Conservation (phyloP, 1,139 yeast species). For the Lodderomyces parapsilosis region DNA sequence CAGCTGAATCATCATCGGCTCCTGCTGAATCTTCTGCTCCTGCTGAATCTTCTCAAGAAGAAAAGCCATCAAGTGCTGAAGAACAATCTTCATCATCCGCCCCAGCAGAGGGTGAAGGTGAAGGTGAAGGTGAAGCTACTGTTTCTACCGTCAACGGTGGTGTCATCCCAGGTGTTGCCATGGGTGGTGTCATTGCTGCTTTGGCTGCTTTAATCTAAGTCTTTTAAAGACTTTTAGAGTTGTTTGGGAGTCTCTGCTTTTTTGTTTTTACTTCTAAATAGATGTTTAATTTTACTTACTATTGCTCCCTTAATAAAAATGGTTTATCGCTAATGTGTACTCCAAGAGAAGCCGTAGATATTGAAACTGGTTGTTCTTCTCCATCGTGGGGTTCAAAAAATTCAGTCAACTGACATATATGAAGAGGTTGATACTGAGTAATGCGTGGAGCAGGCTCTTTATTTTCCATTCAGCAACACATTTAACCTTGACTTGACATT, state of each 20-base stretch:
- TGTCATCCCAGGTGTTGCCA: constrained; percentile 11
- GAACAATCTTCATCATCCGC: constrained; percentile 7
- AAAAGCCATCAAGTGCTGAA: neutral
- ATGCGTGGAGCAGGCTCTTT: no score
- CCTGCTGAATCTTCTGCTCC: constrained; percentile 9
- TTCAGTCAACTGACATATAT: no score
- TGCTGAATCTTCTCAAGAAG: constrained; percentile 4
- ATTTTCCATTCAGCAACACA: no score
- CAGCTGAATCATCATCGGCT: constrained; percentile 2
- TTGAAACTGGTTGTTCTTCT: no score
- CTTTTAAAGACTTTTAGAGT: neutral
- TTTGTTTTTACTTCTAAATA: constrained; percentile 2
- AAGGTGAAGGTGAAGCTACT: constrained; percentile 4
- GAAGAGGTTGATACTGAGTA: no score
- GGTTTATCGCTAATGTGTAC: no score
- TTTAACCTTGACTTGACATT: no score
- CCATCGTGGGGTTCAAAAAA: no score
- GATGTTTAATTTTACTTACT: neutral
- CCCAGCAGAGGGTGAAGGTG: constrained; percentile 4
- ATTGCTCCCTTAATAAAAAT: neutral
- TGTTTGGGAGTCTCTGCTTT: neutral
- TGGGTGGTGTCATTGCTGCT: constrained; percentile 14
- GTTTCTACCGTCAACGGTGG: constrained; percentile 8
- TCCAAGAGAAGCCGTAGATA: no score
- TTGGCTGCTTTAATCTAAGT: constrained; percentile 13